Evolutionary conservation across 768 basidiomycete species (phyloP), one percentile per base, ranked within the genome.

Genomic region (Lentinula raphanica): DNA sequence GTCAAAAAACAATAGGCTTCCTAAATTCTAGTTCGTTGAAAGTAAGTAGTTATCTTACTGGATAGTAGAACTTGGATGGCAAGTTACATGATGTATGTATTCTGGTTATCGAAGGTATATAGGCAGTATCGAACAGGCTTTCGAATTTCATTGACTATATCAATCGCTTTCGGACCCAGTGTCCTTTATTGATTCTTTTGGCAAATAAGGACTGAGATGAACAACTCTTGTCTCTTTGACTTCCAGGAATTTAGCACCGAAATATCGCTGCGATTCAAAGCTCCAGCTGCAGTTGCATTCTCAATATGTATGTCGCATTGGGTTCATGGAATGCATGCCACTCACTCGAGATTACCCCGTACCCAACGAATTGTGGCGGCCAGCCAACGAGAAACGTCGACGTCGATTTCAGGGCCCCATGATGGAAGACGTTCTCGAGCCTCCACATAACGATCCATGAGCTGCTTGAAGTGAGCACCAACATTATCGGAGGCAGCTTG

Each of bases 231-330:
- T 79, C 66, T 72, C 66, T 62, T 75, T 81, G 66, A 87, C 76
- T 69, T 82, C 76, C 36, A 74, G 64, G 61, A 81, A 79, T 42
- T 74, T 71, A 60, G 76, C 70, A 46, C 86, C 86, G 64, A 89
- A 88, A 72, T 89, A 88, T 35, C 85, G 76, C 62, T 80, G 78
- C 29, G 81, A 83, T 69, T 87, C 82, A 68, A 90, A 87, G 65
- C 84, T 83, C 86, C 86, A 86, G 58, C 79, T 79, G 56, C 8
- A 38, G 19, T n/a, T 28, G 31, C 55, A 40, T 12, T 35, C 32
- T 49, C n/a, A 58, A 45, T 49, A 58, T 4, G 32, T 2, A n/a
- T n/a, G n/a, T n/a, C n/a, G n/a, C n/a, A n/a, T 23, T 21, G 12
- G 1, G 5, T 36, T 11, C n/a, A n/a, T n/a, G n/a, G 27, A 19